Conservation (phyloP, 2,329 filamentous ascomycete genomes). For the Trichocomaceae sp. region DNA sequence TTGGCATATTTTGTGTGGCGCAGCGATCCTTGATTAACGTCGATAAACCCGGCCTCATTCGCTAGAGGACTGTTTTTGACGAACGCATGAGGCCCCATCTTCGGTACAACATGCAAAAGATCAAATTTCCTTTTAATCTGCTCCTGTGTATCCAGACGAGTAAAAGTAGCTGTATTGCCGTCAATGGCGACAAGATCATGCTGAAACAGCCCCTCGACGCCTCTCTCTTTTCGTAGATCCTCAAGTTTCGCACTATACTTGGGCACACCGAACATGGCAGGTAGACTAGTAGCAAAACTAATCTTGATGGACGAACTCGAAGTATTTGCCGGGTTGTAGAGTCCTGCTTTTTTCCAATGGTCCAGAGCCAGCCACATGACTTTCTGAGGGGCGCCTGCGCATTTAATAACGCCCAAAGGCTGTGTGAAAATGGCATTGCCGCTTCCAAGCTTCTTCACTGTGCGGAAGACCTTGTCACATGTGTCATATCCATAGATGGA, state of each 20-base stretch:
- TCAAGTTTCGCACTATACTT: constrained; percentile 54
- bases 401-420: constrained; percentile 54
- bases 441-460: constrained; percentile 43
- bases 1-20: constrained; percentile 51
- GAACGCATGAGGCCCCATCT: constrained; percentile 53
- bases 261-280: constrained; percentile 54
- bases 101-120: constrained; percentile 52
- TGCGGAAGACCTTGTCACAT: constrained; percentile 48
- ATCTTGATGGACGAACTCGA: constrained; percentile 43
- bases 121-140: constrained; percentile 47
- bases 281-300: constrained; percentile 50
- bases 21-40: constrained; percentile 49
- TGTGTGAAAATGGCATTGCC: constrained; percentile 56
- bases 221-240: constrained; percentile 47
- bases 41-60: constrained; percentile 52
- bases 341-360: constrained; percentile 50
- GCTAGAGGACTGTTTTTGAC: constrained; percentile 50
- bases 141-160: constrained; percentile 38
- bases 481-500: constrained; percentile 54
- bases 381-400: constrained; percentile 57
- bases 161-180: constrained; percentile 49
- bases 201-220: constrained; percentile 53
- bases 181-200: constrained; percentile 51
- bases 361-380: constrained; percentile 57
- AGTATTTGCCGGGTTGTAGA: constrained; percentile 42